Evolutionary conservation across 2,329 filamentous ascomycete genomes (phyloP).

Genomic region (Beauveria sp.): DNA sequence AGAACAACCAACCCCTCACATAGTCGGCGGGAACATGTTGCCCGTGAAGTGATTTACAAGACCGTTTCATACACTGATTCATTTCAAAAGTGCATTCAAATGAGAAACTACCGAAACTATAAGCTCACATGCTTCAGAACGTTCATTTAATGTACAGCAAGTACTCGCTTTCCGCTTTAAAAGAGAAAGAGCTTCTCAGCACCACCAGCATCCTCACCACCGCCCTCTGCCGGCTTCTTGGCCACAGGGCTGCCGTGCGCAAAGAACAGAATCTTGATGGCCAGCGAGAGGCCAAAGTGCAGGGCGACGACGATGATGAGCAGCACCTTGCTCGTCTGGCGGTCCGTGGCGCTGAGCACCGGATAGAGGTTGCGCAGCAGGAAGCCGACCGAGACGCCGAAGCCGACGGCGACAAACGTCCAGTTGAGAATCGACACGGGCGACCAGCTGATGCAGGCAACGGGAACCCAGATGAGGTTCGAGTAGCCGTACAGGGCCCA

Average conservation of each 20-base stretch:
- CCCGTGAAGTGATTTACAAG: neutral
- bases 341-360: constrained; percentile 85
- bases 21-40: too few relatives aligned
- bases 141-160: neutral
- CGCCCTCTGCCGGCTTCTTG: constrained; percentile 29
- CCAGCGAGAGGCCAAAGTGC: constrained; percentile 82
- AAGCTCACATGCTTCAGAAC: neutral
- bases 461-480: constrained; percentile 95
- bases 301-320: constrained; percentile 76
- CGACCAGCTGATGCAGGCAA: constrained; percentile 87
- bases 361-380: constrained; percentile 82
- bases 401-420: constrained; percentile 82
- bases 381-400: constrained; percentile 75
- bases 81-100: neutral
- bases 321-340: constrained; percentile 81
- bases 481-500: constrained; percentile 93
- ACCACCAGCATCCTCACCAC: constrained; percentile 11
- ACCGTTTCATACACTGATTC: neutral
- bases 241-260: constrained; percentile 57
- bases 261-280: constrained; percentile 97
- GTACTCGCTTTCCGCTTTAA: neutral
- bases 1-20: neutral
- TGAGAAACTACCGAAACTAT: neutral
- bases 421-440: constrained; percentile 83
- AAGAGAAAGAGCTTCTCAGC: constrained; percentile 15